Evolutionary conservation across 2,329 filamentous ascomycete species (phyloP).

Genomic region (Rugonectria rugulosa): DNA sequence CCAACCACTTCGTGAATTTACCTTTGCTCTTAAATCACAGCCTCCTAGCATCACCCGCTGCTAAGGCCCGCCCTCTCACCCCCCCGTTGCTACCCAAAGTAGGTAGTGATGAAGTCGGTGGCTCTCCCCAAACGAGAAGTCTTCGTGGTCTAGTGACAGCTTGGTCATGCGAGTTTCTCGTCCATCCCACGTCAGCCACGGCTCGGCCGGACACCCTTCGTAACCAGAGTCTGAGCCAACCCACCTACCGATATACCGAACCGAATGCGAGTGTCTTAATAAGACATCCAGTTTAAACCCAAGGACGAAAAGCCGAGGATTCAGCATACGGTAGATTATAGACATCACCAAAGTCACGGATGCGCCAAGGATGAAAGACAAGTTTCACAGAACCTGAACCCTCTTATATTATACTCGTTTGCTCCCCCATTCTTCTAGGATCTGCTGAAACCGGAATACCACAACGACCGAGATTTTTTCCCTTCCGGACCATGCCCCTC

Average conservation of each 20-base stretch:
- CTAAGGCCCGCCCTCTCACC: too few species aligned
- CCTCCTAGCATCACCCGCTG: not conserved
- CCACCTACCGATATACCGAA: not conserved
- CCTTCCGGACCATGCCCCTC: slow-evolving; percentile 32
- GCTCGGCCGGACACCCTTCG: not conserved
- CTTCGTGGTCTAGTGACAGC: not conserved
- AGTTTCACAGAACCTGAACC: slow-evolving; percentile 16
- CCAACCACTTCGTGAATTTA: not conserved
- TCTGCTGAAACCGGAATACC: slow-evolving; percentile 15
- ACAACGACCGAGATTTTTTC: slow-evolving; percentile 29
- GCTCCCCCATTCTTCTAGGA: slow-evolving; percentile 17
- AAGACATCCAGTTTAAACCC: not conserved
- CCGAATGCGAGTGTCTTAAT: not conserved
- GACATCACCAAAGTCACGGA: not conserved
- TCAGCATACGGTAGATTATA: not conserved
- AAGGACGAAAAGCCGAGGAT: too few species aligned
- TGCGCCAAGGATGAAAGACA: not conserved
- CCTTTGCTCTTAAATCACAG: not conserved
- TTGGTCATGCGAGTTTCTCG: slow-evolving; percentile 9
- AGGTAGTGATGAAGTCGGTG: not conserved
- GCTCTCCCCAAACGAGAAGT: not conserved
- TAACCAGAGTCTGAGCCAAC: not conserved
- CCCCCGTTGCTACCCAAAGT: too few species aligned
- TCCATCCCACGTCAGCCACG: slow-evolving; percentile 2
- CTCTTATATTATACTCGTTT: slow-evolving; percentile 32